A percentile compares a stretch with the other conserved stretches of the same genome.
Evolutionary conservation across 2,329 filamentous ascomycete genomes (phyloP).

Genomic region (Aspergillus pseudotamarii): DNA sequence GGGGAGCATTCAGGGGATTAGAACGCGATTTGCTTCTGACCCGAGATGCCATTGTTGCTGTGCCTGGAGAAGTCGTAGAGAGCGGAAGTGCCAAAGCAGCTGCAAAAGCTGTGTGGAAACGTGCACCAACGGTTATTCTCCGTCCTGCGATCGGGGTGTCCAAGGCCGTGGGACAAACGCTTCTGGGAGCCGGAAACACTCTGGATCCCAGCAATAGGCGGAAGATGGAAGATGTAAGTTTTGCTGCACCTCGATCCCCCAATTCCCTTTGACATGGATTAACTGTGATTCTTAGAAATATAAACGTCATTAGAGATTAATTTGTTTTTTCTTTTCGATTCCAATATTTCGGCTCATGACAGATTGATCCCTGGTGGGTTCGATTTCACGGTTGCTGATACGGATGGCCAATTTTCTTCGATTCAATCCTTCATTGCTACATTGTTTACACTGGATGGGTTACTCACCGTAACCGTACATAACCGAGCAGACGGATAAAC

Average conservation of each 20-base stretch:
- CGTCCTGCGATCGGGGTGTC: slow-evolving; percentile 87
- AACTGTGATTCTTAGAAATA: slow-evolving; percentile 41
- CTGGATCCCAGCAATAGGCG: slow-evolving; percentile 81
- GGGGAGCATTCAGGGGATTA: slow-evolving; percentile 79
- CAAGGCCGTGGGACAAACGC: slow-evolving; percentile 82
- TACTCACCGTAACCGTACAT: slow-evolving; percentile 10
- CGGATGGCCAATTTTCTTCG: background rate
- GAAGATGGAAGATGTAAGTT: slow-evolving; percentile 84
- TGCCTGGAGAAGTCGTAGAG: slow-evolving; percentile 89
- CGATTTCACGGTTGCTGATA: slow-evolving; percentile 2
- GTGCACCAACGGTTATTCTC: slow-evolving; percentile 91
- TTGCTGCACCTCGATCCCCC: background rate
- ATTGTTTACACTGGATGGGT: slow-evolving; percentile 6
- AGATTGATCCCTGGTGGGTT: background rate
- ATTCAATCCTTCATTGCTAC: slow-evolving; percentile 9
- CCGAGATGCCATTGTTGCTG: slow-evolving; percentile 88
- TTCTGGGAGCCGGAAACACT: slow-evolving; percentile 90
- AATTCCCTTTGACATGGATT: background rate
- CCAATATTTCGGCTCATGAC: background rate
- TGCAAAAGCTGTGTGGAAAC: slow-evolving; percentile 73
- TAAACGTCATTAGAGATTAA: slow-evolving; percentile 39
- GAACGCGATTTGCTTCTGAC: slow-evolving; percentile 85
- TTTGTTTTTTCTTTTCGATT: background rate
- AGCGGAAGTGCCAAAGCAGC: slow-evolving; percentile 79
- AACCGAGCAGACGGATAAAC: background rate